Evolutionary conservation across 768 basidiomycete genomes (phyloP).

Genomic region (Coprinopsis sp.): DNA sequence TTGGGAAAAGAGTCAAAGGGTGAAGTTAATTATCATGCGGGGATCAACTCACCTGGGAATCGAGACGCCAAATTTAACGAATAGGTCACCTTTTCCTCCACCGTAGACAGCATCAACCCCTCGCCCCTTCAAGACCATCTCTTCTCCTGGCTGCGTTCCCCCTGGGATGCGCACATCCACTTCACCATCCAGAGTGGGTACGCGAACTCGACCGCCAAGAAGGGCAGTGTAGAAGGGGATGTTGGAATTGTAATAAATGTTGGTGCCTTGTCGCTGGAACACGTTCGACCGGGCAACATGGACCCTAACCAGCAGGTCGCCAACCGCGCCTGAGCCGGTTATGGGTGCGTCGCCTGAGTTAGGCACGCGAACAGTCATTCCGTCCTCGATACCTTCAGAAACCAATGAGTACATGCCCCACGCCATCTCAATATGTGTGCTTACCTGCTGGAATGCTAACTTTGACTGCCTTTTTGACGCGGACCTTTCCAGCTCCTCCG

Average conservation of each 20-base stretch:
- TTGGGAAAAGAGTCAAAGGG: slow-evolving; percentile 13
- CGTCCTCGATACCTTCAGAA: slow-evolving; percentile 81
- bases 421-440: slow-evolving; percentile 23
- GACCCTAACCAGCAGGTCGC: slow-evolving; percentile 85
- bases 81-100: slow-evolving; percentile 73
- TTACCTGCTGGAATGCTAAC: slow-evolving; percentile 84
- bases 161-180: slow-evolving; percentile 89
- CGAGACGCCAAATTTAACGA: slow-evolving; percentile 82
- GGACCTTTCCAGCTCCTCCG: slow-evolving; percentile 84
- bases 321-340: slow-evolving; percentile 68
- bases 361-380: slow-evolving; percentile 83
- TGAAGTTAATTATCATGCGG: not conserved
- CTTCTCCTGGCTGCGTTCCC: slow-evolving; percentile 95
- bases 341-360: slow-evolving; percentile 82
- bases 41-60: slow-evolving; percentile 73
- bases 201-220: slow-evolving; percentile 87
- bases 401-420: slow-evolving; percentile 7
- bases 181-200: slow-evolving; percentile 93
- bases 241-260: slow-evolving; percentile 84
- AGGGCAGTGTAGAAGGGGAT: slow-evolving; percentile 90
- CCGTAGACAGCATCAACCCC: slow-evolving; percentile 66
- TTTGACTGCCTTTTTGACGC: slow-evolving; percentile 67
- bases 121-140: slow-evolving; percentile 88
- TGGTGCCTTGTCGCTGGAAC: slow-evolving; percentile 88
- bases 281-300: slow-evolving; percentile 77